Conservation (phyloP, 768 basidiomycete genomes). For the Porphyrellus cyaneotinctus region DNA sequence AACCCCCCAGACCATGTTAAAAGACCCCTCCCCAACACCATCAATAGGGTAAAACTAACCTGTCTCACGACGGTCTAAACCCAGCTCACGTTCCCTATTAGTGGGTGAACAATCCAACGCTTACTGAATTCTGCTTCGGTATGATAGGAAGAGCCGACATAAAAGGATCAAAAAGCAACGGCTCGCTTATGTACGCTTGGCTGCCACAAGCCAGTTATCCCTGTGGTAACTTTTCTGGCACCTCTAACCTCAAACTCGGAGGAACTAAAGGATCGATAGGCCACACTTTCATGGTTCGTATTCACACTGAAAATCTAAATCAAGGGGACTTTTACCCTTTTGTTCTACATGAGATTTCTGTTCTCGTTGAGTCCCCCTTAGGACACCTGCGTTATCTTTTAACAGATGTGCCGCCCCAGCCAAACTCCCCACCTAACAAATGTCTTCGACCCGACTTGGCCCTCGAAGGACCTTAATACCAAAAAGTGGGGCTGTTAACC, state of each 20-base stretch:
- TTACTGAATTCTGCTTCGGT: neutral
- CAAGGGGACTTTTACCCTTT: constrained; percentile 24
- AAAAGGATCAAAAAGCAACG: too few species aligned
- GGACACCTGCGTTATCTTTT: constrained; percentile 79
- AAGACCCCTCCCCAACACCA: too few species aligned
- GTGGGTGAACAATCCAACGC: neutral
- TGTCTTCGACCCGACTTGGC: constrained; percentile 71
- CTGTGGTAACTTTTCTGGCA: constrained; percentile 1
- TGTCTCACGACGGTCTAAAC: constrained; percentile 83
- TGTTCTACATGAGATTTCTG: constrained; percentile 72
- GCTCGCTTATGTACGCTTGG: neutral
- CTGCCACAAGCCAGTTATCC: constrained; percentile 1
- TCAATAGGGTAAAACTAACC: constrained; percentile 85
- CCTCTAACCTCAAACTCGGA: neutral
- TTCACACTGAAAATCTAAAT: constrained; percentile 1
- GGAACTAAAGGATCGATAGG: constrained; percentile 1
- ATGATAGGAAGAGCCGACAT: constrained; percentile 3
- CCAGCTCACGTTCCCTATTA: constrained; percentile 66
- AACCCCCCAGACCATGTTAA: too few species aligned
- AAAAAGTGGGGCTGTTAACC: constrained; percentile 51
- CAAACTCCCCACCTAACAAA: constrained; percentile 81
- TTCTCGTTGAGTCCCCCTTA: constrained; percentile 75
- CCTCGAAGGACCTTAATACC: constrained; percentile 35
- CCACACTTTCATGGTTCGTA: constrained; percentile 2
- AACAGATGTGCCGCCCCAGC: constrained; percentile 78